Evolutionary conservation across 179 eudicot species (phyloP).

Genomic region (Camellia oleifera): DNA sequence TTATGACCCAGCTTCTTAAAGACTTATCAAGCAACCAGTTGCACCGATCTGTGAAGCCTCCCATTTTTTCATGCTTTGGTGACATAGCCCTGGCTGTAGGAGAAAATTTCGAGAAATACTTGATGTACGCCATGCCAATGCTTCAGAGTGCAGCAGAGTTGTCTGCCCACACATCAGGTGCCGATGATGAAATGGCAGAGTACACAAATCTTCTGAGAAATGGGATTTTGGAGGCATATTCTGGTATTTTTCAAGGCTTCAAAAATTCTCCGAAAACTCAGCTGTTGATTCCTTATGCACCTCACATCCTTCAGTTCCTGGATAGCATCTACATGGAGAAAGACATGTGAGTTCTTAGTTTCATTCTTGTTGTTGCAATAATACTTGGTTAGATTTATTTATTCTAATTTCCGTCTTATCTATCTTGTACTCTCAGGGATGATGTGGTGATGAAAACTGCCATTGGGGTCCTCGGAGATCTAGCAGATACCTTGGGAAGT

Average conservation of each 20-base stretch:
- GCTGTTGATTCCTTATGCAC: conserved; percentile 64
- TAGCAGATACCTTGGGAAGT: conserved; percentile 79
- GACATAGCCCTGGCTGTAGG: conserved; percentile 87
- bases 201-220: conserved; percentile 81
- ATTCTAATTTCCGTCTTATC: background rate
- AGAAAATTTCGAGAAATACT: conserved; percentile 79
- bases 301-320: conserved; percentile 69
- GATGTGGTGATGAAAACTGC: conserved; percentile 74
- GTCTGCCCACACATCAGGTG: conserved; percentile 65
- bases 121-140: conserved; percentile 91
- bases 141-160: conserved; percentile 91
- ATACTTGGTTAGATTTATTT: background rate
- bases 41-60: conserved; percentile 90
- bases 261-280: conserved; percentile 76
- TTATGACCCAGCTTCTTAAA: conserved; percentile 87
- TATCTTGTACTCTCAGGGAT: conserved; percentile 42
- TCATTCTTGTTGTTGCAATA: background rate
- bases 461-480: conserved; percentile 86
- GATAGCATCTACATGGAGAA: conserved; percentile 78
- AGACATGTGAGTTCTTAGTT: conserved; percentile 63
- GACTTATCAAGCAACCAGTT: conserved; percentile 79
- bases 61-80: conserved; percentile 86
- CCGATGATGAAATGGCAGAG: conserved; percentile 76
- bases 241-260: conserved; percentile 89
- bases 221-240: conserved; percentile 86